These are phyloP conservation scores for Pelargonium citronellum DNA, from an alignment of 441 rosid species.

Conservation along the genomic window DNA sequence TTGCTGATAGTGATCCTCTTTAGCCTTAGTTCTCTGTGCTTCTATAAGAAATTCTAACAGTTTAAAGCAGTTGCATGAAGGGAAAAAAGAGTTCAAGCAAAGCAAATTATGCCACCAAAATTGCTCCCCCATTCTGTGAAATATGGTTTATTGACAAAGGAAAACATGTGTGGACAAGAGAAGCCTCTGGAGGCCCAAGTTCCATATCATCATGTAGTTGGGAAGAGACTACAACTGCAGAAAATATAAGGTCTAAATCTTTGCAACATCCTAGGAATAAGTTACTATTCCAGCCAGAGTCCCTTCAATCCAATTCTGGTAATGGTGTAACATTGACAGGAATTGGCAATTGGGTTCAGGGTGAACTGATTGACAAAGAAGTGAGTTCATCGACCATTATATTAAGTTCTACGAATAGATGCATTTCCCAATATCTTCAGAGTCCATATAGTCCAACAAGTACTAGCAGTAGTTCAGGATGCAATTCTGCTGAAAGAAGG, in stretches of 20 bases:
- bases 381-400: constrained; percentile 14
- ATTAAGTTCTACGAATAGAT: constrained; percentile 23
- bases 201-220: constrained; percentile 16
- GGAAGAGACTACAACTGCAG: constrained; percentile 16
- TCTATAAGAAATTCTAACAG: constrained; percentile 12
- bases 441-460: constrained; percentile 25
- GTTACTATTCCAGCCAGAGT: constrained; percentile 17
- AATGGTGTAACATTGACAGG: constrained; percentile 19
- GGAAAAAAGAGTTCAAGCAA: constrained; percentile 43
- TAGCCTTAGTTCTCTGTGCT: too few relatives aligned
- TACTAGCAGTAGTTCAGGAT: constrained; percentile 22
- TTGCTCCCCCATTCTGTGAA: constrained; percentile 49
- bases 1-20: too few relatives aligned
- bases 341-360: constrained; percentile 27
- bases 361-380: constrained; percentile 23
- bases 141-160: constrained; percentile 64
- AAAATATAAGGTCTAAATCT: constrained; percentile 28
- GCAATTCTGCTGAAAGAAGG: constrained; percentile 28
- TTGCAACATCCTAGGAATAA: constrained; percentile 16
- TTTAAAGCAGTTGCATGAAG: constrained; percentile 44
- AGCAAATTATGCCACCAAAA: constrained; percentile 41
- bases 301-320: constrained; percentile 26
- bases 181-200: constrained; percentile 34
- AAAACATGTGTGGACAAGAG: constrained; percentile 48
- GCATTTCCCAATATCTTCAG: constrained; percentile 16